Evolutionary conservation across 192 early-diverging fungal species (phyloP).

Genomic region (Blastocladiella britannica): DNA sequence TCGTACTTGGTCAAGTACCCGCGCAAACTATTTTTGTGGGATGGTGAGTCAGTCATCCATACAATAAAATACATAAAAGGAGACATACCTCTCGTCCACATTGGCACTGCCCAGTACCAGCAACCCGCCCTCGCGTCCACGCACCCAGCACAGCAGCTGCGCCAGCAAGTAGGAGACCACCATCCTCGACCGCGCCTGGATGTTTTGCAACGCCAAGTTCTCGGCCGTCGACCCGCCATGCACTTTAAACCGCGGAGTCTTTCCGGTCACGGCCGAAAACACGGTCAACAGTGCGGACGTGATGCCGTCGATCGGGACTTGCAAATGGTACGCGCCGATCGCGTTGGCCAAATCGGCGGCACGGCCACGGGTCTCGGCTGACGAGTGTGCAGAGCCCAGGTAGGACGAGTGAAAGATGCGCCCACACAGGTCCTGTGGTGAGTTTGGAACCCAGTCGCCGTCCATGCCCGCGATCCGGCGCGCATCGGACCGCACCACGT

Average conservation of each 20-base stretch:
- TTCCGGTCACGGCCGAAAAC: constrained; percentile 52
- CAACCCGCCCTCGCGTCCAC: constrained; percentile 39
- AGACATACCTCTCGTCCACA: constrained; percentile 70
- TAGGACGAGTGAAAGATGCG: constrained; percentile 85
- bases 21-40: constrained; percentile 42
- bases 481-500: constrained; percentile 56
- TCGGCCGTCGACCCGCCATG: constrained; percentile 67
- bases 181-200: constrained; percentile 92
- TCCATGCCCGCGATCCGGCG: constrained; percentile 35
- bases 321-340: constrained; percentile 77
- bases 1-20: constrained; percentile 99
- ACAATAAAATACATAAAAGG: neutral
- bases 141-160: constrained; percentile 79
- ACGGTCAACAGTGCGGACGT: constrained; percentile 50
- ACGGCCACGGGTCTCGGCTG: constrained; percentile 57
- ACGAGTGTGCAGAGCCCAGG: constrained; percentile 88
- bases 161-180: constrained; percentile 87
- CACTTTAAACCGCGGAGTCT: constrained; percentile 53
- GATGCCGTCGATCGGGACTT: constrained; percentile 71
- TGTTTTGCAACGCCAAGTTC: constrained; percentile 91
- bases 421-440: constrained; percentile 52
- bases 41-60: neutral
- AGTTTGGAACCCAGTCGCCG: constrained; percentile 42
- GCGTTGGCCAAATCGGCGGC: constrained; percentile 52
- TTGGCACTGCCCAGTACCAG: constrained; percentile 92